Base-by-base conservation (phyloP, 306 rosid species). In the Cucumis melo region DNA sequence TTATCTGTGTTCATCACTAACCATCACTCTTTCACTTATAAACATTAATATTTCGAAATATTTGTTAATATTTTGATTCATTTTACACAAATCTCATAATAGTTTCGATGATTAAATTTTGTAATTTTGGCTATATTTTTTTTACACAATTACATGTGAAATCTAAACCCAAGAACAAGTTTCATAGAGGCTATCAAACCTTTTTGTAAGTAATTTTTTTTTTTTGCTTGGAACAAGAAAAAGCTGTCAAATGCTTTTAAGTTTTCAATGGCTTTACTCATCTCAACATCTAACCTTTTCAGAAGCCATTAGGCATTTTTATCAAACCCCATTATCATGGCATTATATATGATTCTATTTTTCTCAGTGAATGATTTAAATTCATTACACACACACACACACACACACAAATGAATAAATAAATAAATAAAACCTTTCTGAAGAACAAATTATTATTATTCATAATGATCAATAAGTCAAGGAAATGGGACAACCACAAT, bases 301-400 rank as follows among this genome's bases (percentile, higher is more conserved):
- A 64, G 75, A 74, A 51, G 62, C 62, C 70, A 80, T 81, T 83
- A 78, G 80, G 88, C 88, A 78, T 68, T 77, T 87, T 77, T 86
- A 89, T 91, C 88, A 86, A 86, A 87, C 82, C 90, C 89, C 87
- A 89, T 89, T 83, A 89, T 89, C 88, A 91, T 84, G 84, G 46
- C 83, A 77, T 73, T 53, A 19, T 73, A 19, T 73, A 32, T 73
- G 48, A 73, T 73, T 72, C 42, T 72, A 50, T 50, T 29, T 50
- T 50, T 73, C 11, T 73, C 19, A 51, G 44, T 71, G 5, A 54
- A 54, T 78, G 79, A 80, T 83, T 79, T 84, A 80, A 81, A 78
- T 84, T 81, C 85, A 80, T 50, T 39, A 51, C 77, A 19, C 38
- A 5, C 13, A 14, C 2, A 27, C 29, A 27, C 29, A 27, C 29